Evolutionary conservation across 768 basidiomycete genomes (phyloP), one percentile per base, ranked within the genome.

Genomic region (Suillus hirtellus): DNA sequence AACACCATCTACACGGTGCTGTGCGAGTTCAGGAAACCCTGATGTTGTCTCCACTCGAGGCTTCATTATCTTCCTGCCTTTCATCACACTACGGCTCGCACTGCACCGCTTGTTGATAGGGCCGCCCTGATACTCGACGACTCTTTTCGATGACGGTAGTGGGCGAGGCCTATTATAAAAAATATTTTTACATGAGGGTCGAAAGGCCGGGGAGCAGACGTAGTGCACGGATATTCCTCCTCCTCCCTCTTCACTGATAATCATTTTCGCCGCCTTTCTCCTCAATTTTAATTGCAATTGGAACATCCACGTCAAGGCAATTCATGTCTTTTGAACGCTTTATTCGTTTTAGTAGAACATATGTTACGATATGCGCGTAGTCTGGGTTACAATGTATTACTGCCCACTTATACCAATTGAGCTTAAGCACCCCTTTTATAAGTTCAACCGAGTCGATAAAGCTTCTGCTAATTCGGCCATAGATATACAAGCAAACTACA

Each of bases 1-100:
- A 98, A 98, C 81, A 94, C 94, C 64, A 99, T 99, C 63, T 99
- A 99, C 78, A 96, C 96, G 64, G 96, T 99, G 81, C 77, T 99
- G 67, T 92, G 90, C 83, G 95, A 96, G 74, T 96, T 93, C 84
- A 86, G 92, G 76, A 96, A 94, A 79, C 93, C 92, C 53, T 92
- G 77, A 82, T 40, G 47, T 44, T 27, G 19, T 31, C 63, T 56
- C 17, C 35, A 38, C 27, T 44, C 56, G 19, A 15, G 15, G n/a
- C 19, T 52, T 35, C n/a, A 34, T 60, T 50, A 24, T n/a, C 60
- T 63, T 52, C 27, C 37, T 53, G 19, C 40, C 42, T 63, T 63
- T 14, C 34, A 35, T 59, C 17, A 19, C 21, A 35, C 12, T 40
- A 15, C 11, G 40, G 38, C 40, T 42, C 24, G 56, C 24, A 58